Evolutionary conservation across 2,329 filamentous ascomycete species (phyloP), one percentile per base, ranked within the genome.

Genomic region (Plenodomus tracheiphilus): DNA sequence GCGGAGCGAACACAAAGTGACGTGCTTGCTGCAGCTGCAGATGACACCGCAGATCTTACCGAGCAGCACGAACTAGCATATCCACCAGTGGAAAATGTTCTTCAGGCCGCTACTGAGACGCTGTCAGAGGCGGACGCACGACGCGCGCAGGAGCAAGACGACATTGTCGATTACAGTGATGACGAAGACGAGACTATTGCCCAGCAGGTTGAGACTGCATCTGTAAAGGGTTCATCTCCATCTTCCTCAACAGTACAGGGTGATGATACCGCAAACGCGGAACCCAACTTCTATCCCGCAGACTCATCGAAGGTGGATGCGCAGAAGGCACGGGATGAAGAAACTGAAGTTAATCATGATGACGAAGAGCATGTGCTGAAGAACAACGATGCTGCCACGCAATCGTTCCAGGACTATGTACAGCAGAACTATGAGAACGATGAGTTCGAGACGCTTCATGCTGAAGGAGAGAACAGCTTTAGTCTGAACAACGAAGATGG

Each of bases 101-200:
- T 18, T 10, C 16, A 46, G 22, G 30, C 39, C 21, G 6, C 22
- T n/a, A 39, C 10, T 9, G 42, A 39, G 42, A 46, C 42, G 5
- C 38, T 28, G 5, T 30, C 43, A 9, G 46, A 49, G 9, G 32
- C 43, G 16, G 51, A 59, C 22, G 51, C 46, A 19, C 53, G 47
- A 36, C 53, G 54, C 39, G 59, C 56, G 41, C 53, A 61, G 15
- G 50, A 59, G 30, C 67, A 73, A n/a, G 73, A 71, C 11, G 75
- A 79, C 54, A 49, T 75, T n/a, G 72, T 78, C 58, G 77, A 79
- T 50, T 82, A 80, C 58, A 77, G 78, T 19, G 79, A 82, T 47
- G 75, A 71, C n/a, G 74, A 77, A 34, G 62, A 65, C n/a, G 46
- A 59, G 15, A 15, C 6, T 32, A 6, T 11, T 32, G 28, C 13